Percentiles rank a stretch among this genome's conserved stretches.
Evolutionary conservation across 2,329 filamentous ascomycete species (phyloP).

Genomic region (Talaromyces sp.): DNA sequence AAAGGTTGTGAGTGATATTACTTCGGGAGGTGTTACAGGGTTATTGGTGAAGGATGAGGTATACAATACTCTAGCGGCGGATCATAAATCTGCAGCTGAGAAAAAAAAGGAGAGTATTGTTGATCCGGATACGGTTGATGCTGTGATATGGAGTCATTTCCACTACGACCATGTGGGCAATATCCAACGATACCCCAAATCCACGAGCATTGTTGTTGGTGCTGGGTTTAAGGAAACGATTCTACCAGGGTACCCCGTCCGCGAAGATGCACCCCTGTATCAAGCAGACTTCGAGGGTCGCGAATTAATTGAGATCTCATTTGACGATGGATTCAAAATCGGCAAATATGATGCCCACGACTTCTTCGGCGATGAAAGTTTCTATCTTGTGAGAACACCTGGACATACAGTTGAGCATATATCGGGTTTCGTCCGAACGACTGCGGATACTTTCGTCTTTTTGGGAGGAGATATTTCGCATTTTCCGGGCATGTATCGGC

Average conservation of each 20-base stretch:
- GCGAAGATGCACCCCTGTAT: neutral
- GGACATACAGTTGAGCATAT: constrained; percentile 32
- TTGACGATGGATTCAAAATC: neutral
- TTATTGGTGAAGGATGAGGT: neutral
- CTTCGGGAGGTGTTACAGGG: neutral
- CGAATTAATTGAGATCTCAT: neutral
- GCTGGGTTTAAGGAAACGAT: neutral
- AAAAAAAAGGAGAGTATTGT: neutral
- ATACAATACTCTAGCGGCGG: neutral
- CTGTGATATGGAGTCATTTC: neutral
- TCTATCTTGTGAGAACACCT: constrained; percentile 15
- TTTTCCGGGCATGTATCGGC: constrained; percentile 36
- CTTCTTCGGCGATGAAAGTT: neutral
- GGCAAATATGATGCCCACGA: neutral
- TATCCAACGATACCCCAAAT: neutral
- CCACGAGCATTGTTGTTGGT: neutral
- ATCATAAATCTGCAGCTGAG: neutral
- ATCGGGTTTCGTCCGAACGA: constrained; percentile 29
- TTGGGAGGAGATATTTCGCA: constrained; percentile 46
- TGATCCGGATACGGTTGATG: neutral
- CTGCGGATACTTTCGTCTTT: constrained; percentile 43
- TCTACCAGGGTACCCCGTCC: neutral
- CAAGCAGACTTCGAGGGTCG: neutral
- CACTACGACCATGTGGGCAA: neutral
- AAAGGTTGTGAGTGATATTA: neutral